phyloP scores from a whole-genome alignment of 495 filamentous ascomycete genomes.

The Annulohypoxylon maeteangense region DNA sequence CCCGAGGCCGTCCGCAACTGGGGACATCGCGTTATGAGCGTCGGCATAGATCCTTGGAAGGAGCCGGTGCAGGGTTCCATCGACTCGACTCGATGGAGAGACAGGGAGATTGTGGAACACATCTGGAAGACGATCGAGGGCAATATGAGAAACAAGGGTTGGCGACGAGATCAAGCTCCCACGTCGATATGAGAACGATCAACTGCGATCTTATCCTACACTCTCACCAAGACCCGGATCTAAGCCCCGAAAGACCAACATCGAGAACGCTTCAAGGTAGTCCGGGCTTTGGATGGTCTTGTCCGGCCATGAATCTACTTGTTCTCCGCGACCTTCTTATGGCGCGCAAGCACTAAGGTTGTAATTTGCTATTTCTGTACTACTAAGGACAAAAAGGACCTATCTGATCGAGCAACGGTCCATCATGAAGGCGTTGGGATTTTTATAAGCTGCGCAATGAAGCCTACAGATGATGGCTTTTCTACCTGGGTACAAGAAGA shows the following conservation, averaged over 20 bases:
- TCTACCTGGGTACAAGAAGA: slow-evolving; percentile 14
- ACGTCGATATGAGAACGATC: slow-evolving; percentile 50
- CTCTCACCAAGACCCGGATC: not conserved
- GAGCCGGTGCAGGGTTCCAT: slow-evolving; percentile 58
- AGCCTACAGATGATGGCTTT: slow-evolving; percentile 7
- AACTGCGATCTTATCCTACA: not conserved
- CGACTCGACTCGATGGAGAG: slow-evolving; percentile 80
- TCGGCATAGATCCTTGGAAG: slow-evolving; percentile 82
- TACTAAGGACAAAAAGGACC: slow-evolving; percentile 14
- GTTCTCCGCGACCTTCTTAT: not conserved
- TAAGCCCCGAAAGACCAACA: not conserved
- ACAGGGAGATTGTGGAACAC: slow-evolving; percentile 91
- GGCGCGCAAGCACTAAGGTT: not conserved
- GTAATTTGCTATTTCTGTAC: slow-evolving; percentile 18
- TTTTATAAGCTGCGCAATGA: slow-evolving; percentile 3
- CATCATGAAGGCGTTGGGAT: slow-evolving; percentile 16
- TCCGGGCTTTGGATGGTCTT: not conserved
- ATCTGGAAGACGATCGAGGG: slow-evolving; percentile 93
- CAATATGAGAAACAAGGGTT: slow-evolving; percentile 86
- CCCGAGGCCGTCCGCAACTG: slow-evolving; percentile 81
- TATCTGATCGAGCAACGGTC: slow-evolving; percentile 9
- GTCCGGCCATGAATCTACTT: not conserved
- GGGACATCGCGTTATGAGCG: slow-evolving; percentile 82
- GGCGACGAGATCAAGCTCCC: slow-evolving; percentile 74
- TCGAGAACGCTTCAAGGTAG: not conserved